Base-by-base conservation (phyloP, 345 rosid species). In the Linum trigynum region DNA sequence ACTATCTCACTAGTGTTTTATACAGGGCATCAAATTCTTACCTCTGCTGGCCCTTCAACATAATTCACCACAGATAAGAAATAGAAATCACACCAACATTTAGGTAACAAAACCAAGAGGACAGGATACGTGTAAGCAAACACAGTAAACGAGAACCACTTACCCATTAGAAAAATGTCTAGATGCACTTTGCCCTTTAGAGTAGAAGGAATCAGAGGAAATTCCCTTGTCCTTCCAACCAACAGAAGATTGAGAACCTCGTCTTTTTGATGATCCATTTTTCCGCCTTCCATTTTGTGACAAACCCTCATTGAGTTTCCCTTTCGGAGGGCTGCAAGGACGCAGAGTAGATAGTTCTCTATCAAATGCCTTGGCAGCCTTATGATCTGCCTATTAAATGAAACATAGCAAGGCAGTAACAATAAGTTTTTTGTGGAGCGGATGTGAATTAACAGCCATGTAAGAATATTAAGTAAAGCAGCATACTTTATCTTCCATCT, bases 401-500 rank as follows among this genome's bases (percentile, higher is more conserved):
- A 23, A 23, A 23, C 32, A 23, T 23, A 23, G 32, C 32, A 23
- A 23, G 32, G 32, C 32, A 23, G 32, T 23, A 23, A 23, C 32
- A 23, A 23, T 23, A 23, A 23, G 32, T 23, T 23, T 23, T 23
- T 23, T 23, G 32, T 23, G 32, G 32, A 23, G 32, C 32, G 32
- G 32, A 23, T 23, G 32, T 23, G 32, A 23, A 23, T 23, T 23
- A 23, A 23, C 32, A 23, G 32, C 32, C 32, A 23, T 23, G 32
- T 23, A 23, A 23, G 32, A 23, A 23, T 23, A 23, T 23, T 23
- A 23, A 23, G 32, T 23, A 23, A 23, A 23, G 32, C 32, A 68
- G 66, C 81, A 70, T 84, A 87, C 98, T 65, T 81, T 75, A n/a
- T 74, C 78, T 58, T 81, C 87, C 60, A 85, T 71, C 76, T 62